These are phyloP conservation scores for Crithidia acanthocephali DNA, from an alignment of 208 protist genomes.

Conservation along the genomic window DNA sequence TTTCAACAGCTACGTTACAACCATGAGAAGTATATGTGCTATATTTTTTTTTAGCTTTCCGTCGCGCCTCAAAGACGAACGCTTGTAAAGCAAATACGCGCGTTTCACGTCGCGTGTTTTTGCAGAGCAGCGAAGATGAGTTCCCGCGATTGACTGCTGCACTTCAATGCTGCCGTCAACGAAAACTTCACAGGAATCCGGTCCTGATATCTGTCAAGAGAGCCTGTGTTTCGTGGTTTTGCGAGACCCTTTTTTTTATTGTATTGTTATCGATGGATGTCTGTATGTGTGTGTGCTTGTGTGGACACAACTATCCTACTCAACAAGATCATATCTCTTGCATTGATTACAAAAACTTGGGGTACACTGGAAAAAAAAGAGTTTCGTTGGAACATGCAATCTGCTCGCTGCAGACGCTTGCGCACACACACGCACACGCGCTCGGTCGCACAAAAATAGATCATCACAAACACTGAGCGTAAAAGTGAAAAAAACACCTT, in stretches of 20 bases:
- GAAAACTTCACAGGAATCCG: too few species aligned
- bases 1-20: too few species aligned
- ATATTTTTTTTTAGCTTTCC: too few species aligned
- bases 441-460: background rate
- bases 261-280: background rate
- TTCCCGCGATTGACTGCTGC: too few species aligned
- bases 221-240: too few species aligned
- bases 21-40: too few species aligned
- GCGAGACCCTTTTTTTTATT: background rate
- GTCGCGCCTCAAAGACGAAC: too few species aligned
- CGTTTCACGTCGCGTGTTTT: too few species aligned
- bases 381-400: background rate
- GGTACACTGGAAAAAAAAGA: background rate
- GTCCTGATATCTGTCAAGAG: too few species aligned
- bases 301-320: conserved; percentile 9
- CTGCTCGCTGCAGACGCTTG: background rate
- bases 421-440: background rate
- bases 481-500: background rate
- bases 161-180: too few species aligned
- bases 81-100: too few species aligned
- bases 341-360: background rate
- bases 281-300: background rate
- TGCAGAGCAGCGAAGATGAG: too few species aligned
- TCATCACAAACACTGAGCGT: conserved; percentile 2
- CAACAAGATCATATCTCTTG: conserved; percentile 1